phyloP scores from a whole-genome alignment of 495 filamentous ascomycete species.

The Rhypophila decipiens region DNA sequence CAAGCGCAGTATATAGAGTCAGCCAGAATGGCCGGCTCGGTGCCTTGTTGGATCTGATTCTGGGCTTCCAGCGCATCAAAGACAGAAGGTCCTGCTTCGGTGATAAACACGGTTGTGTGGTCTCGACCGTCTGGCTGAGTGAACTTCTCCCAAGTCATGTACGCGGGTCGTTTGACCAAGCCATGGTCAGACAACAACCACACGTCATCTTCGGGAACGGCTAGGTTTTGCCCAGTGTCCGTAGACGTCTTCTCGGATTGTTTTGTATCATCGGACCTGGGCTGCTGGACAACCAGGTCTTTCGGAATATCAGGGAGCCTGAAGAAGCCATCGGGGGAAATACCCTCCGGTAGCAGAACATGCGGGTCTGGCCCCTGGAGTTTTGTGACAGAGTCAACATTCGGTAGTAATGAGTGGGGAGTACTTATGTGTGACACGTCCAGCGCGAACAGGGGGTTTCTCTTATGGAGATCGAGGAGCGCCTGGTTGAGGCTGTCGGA shows the following conservation, averaged over 20 bases:
- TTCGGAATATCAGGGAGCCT: constrained; percentile 30
- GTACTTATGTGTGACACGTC: too few species aligned
- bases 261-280: constrained; percentile 2
- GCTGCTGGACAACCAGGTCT: constrained; percentile 22
- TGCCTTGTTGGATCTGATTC: constrained; percentile 1
- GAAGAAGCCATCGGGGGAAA: constrained; percentile 32
- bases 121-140: constrained; percentile 30
- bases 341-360: background rate
- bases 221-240: too few species aligned
- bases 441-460: constrained; percentile 23
- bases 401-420: background rate
- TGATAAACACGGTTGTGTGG: constrained; percentile 52
- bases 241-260: too few species aligned
- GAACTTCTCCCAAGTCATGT: constrained; percentile 71
- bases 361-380: background rate
- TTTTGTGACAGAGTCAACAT: background rate
- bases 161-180: constrained; percentile 30
- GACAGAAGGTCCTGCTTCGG: constrained; percentile 64
- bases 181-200: constrained; percentile 44
- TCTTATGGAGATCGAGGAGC: constrained; percentile 4
- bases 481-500: constrained; percentile 28
- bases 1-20: constrained; percentile 51
- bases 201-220: constrained; percentile 35
- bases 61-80: constrained; percentile 63
- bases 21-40: constrained; percentile 28